These are phyloP conservation scores for Cyberlindnera galapagoensis DNA, from an alignment of 805 yeast species.

Conservation along the genomic window DNA sequence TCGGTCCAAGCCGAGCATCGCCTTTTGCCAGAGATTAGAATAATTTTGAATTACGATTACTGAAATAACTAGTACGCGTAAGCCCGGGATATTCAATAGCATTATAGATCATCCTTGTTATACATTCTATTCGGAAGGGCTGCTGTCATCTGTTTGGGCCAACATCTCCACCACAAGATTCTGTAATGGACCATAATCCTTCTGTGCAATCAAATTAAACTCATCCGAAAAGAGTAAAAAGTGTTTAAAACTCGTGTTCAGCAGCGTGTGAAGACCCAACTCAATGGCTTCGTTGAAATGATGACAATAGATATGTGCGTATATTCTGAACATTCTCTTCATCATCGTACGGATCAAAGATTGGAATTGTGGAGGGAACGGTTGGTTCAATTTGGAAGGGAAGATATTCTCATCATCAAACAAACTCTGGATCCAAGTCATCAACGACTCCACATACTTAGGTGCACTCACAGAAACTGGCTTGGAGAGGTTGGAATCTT, in stretches of 20 bases:
- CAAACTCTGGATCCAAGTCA: slow-evolving; percentile 93
- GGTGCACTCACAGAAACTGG: slow-evolving; percentile 93
- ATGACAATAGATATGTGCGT: slow-evolving; percentile 96
- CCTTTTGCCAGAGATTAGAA: too few relatives aligned
- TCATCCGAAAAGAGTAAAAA: slow-evolving; percentile 83
- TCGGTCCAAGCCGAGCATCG: too few relatives aligned
- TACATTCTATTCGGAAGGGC: too few relatives aligned
- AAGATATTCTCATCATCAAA: slow-evolving; percentile 87
- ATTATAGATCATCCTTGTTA: too few relatives aligned
- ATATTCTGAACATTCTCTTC: slow-evolving; percentile 86
- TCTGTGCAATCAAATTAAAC: slow-evolving; percentile 66
- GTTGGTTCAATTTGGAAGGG: slow-evolving; percentile 87
- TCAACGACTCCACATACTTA: slow-evolving; percentile 84
- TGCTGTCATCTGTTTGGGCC: slow-evolving; percentile 12
- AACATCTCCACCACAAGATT: slow-evolving; percentile 57
- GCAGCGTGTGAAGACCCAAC: slow-evolving; percentile 83
- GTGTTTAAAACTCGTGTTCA: slow-evolving; percentile 92
- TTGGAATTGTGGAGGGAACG: slow-evolving; percentile 81
- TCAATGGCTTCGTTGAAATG: slow-evolving; percentile 95
- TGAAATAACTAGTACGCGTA: too few relatives aligned
- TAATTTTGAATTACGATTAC: too few relatives aligned
- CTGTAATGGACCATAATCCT: slow-evolving; percentile 89
- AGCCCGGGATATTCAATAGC: too few relatives aligned
- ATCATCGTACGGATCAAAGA: slow-evolving; percentile 77
- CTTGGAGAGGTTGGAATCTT: slow-evolving; percentile 59